Evolutionary conservation across 345 rosid genomes (phyloP).

Genomic region (Salix suchowensis): DNA sequence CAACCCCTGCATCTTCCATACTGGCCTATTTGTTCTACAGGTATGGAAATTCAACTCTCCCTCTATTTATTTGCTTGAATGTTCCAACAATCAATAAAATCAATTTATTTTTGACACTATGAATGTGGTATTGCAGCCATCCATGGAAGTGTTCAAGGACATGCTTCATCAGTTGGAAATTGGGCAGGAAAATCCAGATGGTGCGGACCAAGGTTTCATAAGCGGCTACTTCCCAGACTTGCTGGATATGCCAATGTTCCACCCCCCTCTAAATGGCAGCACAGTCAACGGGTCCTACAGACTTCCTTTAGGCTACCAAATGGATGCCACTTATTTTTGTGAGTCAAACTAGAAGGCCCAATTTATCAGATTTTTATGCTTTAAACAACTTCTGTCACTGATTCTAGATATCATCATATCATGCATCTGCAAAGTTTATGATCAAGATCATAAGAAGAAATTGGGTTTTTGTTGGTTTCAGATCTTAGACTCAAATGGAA

Average conservation of each 20-base stretch:
- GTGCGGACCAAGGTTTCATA: slow-evolving; percentile 97
- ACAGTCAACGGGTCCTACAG: slow-evolving; percentile 63
- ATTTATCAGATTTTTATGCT: background rate
- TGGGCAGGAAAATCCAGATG: slow-evolving; percentile 70
- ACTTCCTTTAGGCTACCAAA: slow-evolving; percentile 95
- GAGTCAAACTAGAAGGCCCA: slow-evolving; percentile 23
- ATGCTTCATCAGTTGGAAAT: slow-evolving; percentile 67
- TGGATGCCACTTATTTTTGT: slow-evolving; percentile 96
- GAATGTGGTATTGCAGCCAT: slow-evolving; percentile 49
- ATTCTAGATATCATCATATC: background rate
- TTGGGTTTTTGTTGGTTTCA: slow-evolving; percentile 14
- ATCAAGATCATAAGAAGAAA: background rate
- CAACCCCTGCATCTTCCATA: slow-evolving; percentile 96
- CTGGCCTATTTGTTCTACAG: slow-evolving; percentile 89
- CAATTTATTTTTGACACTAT: background rate
- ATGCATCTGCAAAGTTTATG: background rate
- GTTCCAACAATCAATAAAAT: background rate
- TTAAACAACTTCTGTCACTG: background rate
- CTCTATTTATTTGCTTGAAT: background rate
- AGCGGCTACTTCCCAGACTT: slow-evolving; percentile 80
- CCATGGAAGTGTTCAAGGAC: slow-evolving; percentile 59
- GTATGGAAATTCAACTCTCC: slow-evolving; percentile 17
- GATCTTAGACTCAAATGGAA: slow-evolving; percentile 87
- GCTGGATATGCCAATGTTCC: slow-evolving; percentile 74
- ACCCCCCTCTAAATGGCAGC: slow-evolving; percentile 52